These are phyloP conservation scores for Boletus tomentosulus DNA, from an alignment of 768 basidiomycete species.

Conservation along the genomic window DNA sequence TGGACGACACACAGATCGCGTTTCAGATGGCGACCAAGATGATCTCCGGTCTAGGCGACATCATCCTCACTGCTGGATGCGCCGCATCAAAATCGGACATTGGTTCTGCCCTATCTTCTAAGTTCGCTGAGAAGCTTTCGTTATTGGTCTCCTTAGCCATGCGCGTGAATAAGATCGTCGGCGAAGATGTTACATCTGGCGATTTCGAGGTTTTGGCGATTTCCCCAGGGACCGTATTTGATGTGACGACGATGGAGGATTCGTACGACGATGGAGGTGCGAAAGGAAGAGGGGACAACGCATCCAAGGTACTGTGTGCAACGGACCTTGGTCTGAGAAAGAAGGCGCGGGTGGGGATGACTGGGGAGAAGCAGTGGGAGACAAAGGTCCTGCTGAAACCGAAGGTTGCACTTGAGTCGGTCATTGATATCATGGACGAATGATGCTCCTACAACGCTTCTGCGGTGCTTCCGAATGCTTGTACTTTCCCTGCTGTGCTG, in stretches of 20 bases:
- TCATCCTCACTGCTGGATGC: slow-evolving; percentile 29
- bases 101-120: slow-evolving; percentile 36
- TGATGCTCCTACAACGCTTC: slow-evolving; percentile 4
- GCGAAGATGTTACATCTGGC: slow-evolving; percentile 30
- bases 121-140: slow-evolving; percentile 42
- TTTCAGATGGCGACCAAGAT: slow-evolving; percentile 23
- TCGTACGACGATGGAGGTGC: slow-evolving; percentile 27
- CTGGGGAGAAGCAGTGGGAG: slow-evolving; percentile 29
- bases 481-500: too few relatives aligned
- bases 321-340: slow-evolving; percentile 37
- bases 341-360: slow-evolving; percentile 21
- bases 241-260: slow-evolving; percentile 28
- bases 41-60: slow-evolving; percentile 25
- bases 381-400: slow-evolving; percentile 34
- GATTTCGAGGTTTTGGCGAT: slow-evolving; percentile 30
- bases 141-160: slow-evolving; percentile 44
- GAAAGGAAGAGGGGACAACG: not conserved
- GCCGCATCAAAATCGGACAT: slow-evolving; percentile 23
- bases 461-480: too few relatives aligned
- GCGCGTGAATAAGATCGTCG: slow-evolving; percentile 40
- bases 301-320: slow-evolving; percentile 31
- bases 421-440: slow-evolving; percentile 33
- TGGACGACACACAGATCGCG: slow-evolving; percentile 21
- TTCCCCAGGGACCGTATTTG: slow-evolving; percentile 22
- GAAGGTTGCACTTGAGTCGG: slow-evolving; percentile 37